Evolutionary conservation across 2,329 filamentous ascomycete species (phyloP).

Genomic region (Microcyclospora tardicrescens): DNA sequence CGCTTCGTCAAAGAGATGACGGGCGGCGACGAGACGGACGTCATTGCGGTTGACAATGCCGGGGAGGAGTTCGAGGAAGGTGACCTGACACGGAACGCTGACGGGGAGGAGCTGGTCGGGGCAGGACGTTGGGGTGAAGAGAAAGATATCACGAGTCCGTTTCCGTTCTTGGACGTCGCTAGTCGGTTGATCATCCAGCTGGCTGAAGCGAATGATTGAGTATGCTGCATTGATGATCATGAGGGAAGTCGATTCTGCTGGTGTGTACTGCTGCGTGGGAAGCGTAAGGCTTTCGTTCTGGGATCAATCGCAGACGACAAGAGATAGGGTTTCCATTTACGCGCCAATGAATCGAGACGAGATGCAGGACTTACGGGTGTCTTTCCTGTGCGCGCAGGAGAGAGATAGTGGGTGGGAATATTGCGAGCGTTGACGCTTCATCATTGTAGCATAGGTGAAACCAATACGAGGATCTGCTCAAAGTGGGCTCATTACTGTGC

Average conservation of each 20-base stretch:
- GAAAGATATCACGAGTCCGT: constrained; percentile 90
- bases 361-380: not conserved
- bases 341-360: not conserved
- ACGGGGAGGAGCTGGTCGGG: constrained; percentile 30
- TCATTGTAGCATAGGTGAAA: no score
- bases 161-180: constrained; percentile 89
- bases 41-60: constrained; percentile 8
- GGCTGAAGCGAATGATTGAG: constrained; percentile 56
- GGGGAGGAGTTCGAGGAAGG: constrained; percentile 16
- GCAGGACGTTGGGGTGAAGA: constrained; percentile 52
- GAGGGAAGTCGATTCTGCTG: not conserved
- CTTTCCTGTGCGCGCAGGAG: not conserved
- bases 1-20: constrained; percentile 26
- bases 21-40: constrained; percentile 15
- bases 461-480: no score
- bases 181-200: constrained; percentile 86
- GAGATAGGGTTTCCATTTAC: not conserved
- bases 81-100: constrained; percentile 21
- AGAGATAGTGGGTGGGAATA: no score
- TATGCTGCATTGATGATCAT: no score
- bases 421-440: no score
- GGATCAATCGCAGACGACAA: not conserved
- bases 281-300: not conserved
- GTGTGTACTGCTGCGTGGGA: not conserved
- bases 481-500: no score